Evolutionary conservation across 176 grass and related monocot species (phyloP).

Genomic region (Miscanthus lutarioriparius): DNA sequence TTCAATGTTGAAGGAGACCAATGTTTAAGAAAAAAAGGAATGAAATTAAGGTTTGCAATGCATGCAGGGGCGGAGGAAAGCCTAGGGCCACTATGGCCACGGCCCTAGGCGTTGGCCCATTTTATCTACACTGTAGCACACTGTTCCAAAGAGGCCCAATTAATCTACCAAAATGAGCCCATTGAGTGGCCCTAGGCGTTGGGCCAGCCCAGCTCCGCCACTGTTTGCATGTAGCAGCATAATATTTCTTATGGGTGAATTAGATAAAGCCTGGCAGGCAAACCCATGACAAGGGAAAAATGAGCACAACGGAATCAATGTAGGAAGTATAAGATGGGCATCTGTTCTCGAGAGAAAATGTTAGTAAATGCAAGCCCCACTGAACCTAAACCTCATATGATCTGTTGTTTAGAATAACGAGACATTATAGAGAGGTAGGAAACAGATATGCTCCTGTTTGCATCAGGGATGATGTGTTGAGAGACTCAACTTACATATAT

Average conservation of each 20-base stretch:
- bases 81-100: too few relatives aligned
- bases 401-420: background rate
- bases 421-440: background rate
- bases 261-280: background rate
- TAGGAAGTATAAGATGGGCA: background rate
- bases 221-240: background rate
- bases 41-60: background rate
- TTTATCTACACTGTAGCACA: too few relatives aligned
- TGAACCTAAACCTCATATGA: background rate
- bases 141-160: too few relatives aligned
- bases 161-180: too few relatives aligned
- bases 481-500: conserved; percentile 79
- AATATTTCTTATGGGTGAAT: background rate
- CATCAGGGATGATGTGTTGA: background rate
- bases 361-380: conserved; percentile 8
- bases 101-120: too few relatives aligned
- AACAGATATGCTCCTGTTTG: background rate
- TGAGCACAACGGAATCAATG: background rate
- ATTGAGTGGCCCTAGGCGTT: too few relatives aligned
- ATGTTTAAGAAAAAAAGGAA: background rate
- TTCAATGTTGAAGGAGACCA: background rate
- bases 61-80: too few relatives aligned
- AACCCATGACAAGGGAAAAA: background rate
- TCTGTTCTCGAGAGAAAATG: background rate
- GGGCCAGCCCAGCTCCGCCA: too few relatives aligned